Evolutionary conservation across 2,329 filamentous ascomycete genomes (phyloP).

Genomic region (Xylariaceae sp.): DNA sequence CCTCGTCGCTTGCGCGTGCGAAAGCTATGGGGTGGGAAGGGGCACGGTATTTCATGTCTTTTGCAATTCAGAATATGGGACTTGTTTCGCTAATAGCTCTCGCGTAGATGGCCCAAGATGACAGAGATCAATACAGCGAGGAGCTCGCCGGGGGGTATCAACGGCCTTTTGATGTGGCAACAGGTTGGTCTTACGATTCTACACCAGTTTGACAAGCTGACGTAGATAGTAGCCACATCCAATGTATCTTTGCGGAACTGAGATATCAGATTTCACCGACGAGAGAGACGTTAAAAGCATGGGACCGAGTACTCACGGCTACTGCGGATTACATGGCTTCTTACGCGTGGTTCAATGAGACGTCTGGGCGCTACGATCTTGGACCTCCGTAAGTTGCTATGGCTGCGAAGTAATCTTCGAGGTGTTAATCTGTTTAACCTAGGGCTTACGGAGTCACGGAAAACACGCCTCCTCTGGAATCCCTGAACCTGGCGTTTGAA

Average conservation of each 20-base stretch:
- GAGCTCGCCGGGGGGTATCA: slow-evolving; percentile 49
- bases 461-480: slow-evolving; percentile 46
- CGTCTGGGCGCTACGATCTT: slow-evolving; percentile 36
- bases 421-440: not conserved
- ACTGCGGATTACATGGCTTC: slow-evolving; percentile 33
- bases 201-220: not conserved
- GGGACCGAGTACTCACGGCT: slow-evolving; percentile 28
- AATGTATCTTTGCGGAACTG: slow-evolving; percentile 33
- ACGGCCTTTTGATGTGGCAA: slow-evolving; percentile 51
- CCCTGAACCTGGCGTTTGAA: slow-evolving; percentile 49
- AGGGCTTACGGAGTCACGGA: slow-evolving; percentile 49
- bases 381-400: slow-evolving; percentile 39
- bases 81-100: not conserved
- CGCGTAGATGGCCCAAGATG: slow-evolving; percentile 46
- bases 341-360: slow-evolving; percentile 32
- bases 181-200: slow-evolving; percentile 21
- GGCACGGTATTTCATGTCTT: slow-evolving; percentile 20
- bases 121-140: slow-evolving; percentile 43
- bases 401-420: not conserved
- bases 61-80: not conserved
- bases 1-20: slow-evolving; percentile 31
- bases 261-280: slow-evolving; percentile 30
- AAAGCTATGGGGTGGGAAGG: slow-evolving; percentile 34
- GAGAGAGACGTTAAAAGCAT: slow-evolving; percentile 23
- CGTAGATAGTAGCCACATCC: slow-evolving; percentile 39